Conservation (phyloP, 1,284 basidiomycete genomes). For the Ceratobasidium sp. region DNA sequence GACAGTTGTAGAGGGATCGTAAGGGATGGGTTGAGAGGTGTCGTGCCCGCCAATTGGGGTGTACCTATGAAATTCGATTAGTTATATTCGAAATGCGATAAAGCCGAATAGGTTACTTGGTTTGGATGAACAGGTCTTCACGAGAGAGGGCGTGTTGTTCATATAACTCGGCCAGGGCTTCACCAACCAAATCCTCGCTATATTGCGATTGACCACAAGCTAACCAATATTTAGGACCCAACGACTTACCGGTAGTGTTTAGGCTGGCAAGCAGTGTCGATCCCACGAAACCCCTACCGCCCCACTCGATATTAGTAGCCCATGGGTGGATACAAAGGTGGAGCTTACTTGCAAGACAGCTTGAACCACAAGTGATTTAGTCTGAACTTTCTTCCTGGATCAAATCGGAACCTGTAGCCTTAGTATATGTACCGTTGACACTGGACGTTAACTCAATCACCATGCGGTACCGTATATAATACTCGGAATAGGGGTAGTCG, state of each 20-base stretch:
- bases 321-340: not conserved
- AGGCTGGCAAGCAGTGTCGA: constrained; percentile 86
- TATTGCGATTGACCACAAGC: not conserved
- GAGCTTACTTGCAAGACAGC: constrained; percentile 68
- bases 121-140: constrained; percentile 78
- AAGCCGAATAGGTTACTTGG: constrained; percentile 67
- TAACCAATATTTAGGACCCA: not conserved
- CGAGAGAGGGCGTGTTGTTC: constrained; percentile 68
- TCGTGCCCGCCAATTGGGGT: constrained; percentile 81
- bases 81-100: too few relatives aligned
- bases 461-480: constrained; percentile 80
- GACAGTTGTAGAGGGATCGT: constrained; percentile 69
- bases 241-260: constrained; percentile 75
- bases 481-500: constrained; percentile 54
- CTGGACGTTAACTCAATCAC: constrained; percentile 57
- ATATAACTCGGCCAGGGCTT: constrained; percentile 70
- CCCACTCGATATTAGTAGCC: not conserved
- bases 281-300: constrained; percentile 73
- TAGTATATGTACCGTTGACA: constrained; percentile 13
- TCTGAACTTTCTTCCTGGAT: constrained; percentile 78
- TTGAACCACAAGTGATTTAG: constrained; percentile 73
- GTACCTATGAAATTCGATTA: constrained; percentile 63
- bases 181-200: constrained; percentile 84
- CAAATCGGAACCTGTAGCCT: constrained; percentile 30
- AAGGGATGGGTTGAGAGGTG: constrained; percentile 74